A percentile compares a stretch with the other conserved stretches of the same genome.
Conservation (phyloP, 1,284 basidiomycete species). For the Takashimella tepidaria region DNA sequence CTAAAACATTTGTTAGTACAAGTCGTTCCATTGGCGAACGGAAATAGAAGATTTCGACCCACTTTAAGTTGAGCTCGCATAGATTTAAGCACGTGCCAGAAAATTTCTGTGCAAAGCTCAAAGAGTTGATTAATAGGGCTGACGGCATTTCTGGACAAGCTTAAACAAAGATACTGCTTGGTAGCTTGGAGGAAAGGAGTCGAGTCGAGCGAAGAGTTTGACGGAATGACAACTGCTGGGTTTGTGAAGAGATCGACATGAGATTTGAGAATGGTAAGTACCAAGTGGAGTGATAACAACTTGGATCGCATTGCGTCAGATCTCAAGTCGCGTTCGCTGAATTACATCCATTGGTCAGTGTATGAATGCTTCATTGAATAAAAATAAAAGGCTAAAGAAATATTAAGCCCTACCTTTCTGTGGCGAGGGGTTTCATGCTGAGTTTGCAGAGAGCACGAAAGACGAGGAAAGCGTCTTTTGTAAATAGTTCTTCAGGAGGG, state of each 20-base stretch:
- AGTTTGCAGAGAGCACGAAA: slow-evolving; percentile 93
- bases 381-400: neutral
- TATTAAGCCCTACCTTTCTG: slow-evolving; percentile 74
- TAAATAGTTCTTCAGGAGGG: slow-evolving; percentile 65
- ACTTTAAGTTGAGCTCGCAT: slow-evolving; percentile 95
- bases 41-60: slow-evolving; percentile 8
- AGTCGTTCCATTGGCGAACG: neutral
- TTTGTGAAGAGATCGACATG: slow-evolving; percentile 86
- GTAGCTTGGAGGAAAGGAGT: slow-evolving; percentile 85
- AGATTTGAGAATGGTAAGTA: slow-evolving; percentile 84
- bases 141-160: slow-evolving; percentile 90
- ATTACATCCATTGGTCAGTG: slow-evolving; percentile 2
- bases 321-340: slow-evolving; percentile 82
- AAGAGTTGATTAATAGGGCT: slow-evolving; percentile 95
- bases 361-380: neutral
- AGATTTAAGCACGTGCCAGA: slow-evolving; percentile 89
- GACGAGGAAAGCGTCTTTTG: slow-evolving; percentile 95
- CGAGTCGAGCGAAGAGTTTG: slow-evolving; percentile 74
- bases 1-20: slow-evolving; percentile 47
- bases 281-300: slow-evolving; percentile 83
- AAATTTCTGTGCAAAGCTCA: slow-evolving; percentile 96
- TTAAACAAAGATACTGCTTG: slow-evolving; percentile 91
- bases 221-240: slow-evolving; percentile 77
- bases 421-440: slow-evolving; percentile 93
- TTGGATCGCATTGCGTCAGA: slow-evolving; percentile 96